phyloP scores from a whole-genome alignment of 495 filamentous ascomycete genomes.

The Astrothelium subdiscretum region DNA sequence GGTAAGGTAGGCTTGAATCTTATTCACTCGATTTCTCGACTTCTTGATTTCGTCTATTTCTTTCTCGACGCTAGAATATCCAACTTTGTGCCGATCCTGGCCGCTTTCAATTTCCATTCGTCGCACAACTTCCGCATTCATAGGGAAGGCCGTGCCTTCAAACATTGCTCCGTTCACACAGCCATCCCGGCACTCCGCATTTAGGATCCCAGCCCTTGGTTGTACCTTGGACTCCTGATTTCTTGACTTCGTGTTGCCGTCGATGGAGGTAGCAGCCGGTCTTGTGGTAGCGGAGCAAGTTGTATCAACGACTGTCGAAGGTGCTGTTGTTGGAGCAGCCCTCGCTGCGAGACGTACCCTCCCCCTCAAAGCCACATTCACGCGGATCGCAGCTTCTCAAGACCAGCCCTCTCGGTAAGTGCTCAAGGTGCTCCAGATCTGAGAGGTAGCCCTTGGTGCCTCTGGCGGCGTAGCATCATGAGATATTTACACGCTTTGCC shows the following conservation, averaged over 20 bases:
- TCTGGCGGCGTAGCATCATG: no score
- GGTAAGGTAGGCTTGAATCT: not conserved
- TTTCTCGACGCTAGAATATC: not conserved
- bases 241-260: not conserved
- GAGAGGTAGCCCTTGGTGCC: no score
- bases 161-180: not conserved
- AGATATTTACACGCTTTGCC: no score
- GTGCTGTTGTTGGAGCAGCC: slow-evolving; percentile 1
- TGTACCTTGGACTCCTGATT: not conserved
- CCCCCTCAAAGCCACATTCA: slow-evolving; percentile 4
- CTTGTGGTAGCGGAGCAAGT: slow-evolving; percentile 5
- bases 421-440: not conserved
- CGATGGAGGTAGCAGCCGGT: slow-evolving; percentile 3
- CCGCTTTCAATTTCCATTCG: no score
- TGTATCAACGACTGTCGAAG: slow-evolving; percentile 5
- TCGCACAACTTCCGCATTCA: no score
- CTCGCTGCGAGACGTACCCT: slow-evolving; percentile 3
- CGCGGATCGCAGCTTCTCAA: slow-evolving; percentile 3
- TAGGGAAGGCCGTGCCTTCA: no score
- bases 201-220: not conserved
- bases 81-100: not conserved
- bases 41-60: not conserved
- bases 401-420: slow-evolving; percentile 5
- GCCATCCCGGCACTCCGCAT: not conserved
- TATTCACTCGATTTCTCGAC: not conserved